A percentile compares a stretch with the other conserved stretches of the same genome.
Conservation (phyloP, 257 asterid species). For the Cynanchum wilfordii region DNA sequence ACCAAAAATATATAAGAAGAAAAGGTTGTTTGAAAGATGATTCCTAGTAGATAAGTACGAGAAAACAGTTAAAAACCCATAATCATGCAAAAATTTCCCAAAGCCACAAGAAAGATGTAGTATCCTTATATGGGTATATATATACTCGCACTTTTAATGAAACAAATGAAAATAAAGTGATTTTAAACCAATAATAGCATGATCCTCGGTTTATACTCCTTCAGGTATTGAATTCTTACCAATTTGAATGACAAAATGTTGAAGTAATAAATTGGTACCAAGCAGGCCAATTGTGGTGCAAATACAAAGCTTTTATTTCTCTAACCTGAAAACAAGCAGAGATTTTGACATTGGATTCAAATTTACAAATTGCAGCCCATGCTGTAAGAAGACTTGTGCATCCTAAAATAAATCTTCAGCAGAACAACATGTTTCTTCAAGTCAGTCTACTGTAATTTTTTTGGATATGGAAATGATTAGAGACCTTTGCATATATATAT, state of each 20-base stretch:
- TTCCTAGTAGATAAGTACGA: conserved; percentile 45
- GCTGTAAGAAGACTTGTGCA: not conserved
- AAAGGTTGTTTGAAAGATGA: conserved; percentile 92
- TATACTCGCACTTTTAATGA: not conserved
- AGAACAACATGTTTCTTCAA: not conserved
- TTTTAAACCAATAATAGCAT: not conserved
- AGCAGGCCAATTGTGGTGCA: conserved; percentile 74
- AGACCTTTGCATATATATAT: not conserved
- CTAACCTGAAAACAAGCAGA: conserved; percentile 48
- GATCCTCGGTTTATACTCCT: not conserved
- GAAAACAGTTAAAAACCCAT: conserved; percentile 1
- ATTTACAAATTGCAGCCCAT: not conserved
- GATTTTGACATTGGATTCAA: conserved; percentile 10
- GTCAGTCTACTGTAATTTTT: too few species aligned
- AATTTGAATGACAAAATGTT: conserved; percentile 82
- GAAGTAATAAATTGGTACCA: conserved; percentile 97
- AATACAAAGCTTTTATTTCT: conserved; percentile 61
- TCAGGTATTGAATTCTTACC: conserved; percentile 44
- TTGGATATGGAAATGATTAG: not conserved
- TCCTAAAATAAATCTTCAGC: conserved; percentile 2
- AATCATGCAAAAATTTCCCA: not conserved
- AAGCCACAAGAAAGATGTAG: not conserved
- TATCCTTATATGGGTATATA: not conserved
- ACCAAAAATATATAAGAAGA: conserved; percentile 97
- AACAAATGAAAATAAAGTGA: conserved; percentile 2